Evolutionary conservation across 2,329 filamentous ascomycete genomes (phyloP), one percentile per base, ranked within the genome.

Genomic region (Aureobasidium leucospermi): DNA sequence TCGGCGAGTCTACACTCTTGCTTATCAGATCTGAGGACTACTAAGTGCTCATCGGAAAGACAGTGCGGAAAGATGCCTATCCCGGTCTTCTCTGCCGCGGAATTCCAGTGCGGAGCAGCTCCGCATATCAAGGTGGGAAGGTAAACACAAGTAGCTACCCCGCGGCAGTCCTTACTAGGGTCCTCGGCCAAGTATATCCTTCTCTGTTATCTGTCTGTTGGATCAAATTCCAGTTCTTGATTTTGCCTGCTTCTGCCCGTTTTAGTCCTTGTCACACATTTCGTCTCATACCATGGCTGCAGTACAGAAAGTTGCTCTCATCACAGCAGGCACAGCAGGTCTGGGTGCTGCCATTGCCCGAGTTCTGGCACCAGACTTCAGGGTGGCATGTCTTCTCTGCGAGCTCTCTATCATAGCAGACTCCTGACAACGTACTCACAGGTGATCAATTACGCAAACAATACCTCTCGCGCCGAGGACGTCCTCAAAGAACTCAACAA

Each of bases 321-420:
- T 79, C 51, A 78, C 77, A 2, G 77, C 76, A 31, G 76, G 76
- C 58, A 76, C 76, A n/a, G 77, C 77, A 11, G 76, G 76, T 11
- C 65, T 79, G 3, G 77, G 77, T n/a, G 76, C 76, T 15, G 74
- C 76, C 62, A 74, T 78, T 39, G 76, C 76, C 32, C 73, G 76
- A 16, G 71, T 70, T 1, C 72, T 79, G 23, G 76, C 77, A 31
- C 74, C 75, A 60, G 76, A 78, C 61, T 78, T 75, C 61, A 68
- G 76, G 60, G 67, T 79, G 2, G 76, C 78, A 68, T 28, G 72
- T 68, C 6, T 10, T 19, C 4, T 15, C 23, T 34, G 13, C 34
- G 32, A 36, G 38, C 46, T 10, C 28, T 34, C 23, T 23, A 23
- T 23, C 23, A 23, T 23, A 23, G 23, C 32, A 11, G 1, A 23